These are phyloP conservation scores for Xylaria curta DNA, from an alignment of 495 filamentous ascomycete species.

Conservation along the genomic window DNA sequence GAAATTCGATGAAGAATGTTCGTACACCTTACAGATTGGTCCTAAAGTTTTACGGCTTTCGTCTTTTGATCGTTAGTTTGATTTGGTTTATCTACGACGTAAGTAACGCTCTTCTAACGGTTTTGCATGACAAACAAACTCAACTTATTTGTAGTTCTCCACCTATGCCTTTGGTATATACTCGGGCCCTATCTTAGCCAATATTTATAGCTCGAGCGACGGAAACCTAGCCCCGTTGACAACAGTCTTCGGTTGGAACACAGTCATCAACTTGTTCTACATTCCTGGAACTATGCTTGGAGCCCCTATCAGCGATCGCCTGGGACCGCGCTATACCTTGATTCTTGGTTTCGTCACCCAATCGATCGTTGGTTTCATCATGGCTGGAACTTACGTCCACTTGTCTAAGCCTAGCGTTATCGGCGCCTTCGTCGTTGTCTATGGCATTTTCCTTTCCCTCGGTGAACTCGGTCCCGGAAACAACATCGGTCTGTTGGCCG, in stretches of 20 bases:
- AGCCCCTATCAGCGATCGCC: constrained; percentile 72
- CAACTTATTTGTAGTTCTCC: constrained; percentile 58
- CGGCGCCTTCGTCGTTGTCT: constrained; percentile 77
- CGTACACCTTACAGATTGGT: constrained; percentile 63
- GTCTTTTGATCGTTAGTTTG: constrained; percentile 70
- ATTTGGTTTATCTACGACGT: constrained; percentile 95
- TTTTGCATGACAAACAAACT: constrained; percentile 9
- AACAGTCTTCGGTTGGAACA: constrained; percentile 84
- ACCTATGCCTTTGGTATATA: constrained; percentile 83
- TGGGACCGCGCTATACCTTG: constrained; percentile 77
- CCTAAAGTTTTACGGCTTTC: constrained; percentile 63
- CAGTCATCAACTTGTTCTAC: constrained; percentile 84
- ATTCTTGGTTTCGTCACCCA: constrained; percentile 71
- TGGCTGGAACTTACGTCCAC: constrained; percentile 74
- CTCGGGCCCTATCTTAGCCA: constrained; percentile 69
- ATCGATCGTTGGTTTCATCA: constrained; percentile 82
- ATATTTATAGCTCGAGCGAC: constrained; percentile 60
- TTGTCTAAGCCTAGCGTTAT: constrained; percentile 69
- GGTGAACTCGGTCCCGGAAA: constrained; percentile 89
- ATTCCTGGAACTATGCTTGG: constrained; percentile 81
- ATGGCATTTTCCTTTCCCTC: constrained; percentile 80
- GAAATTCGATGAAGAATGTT: constrained; percentile 54
- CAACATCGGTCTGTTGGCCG: constrained; percentile 87
- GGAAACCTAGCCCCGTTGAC: constrained; percentile 61
- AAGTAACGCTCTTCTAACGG: constrained; percentile 29